These are phyloP conservation scores for Hypomontagnella submonticulosa DNA, from an alignment of 495 filamentous ascomycete species.

Conservation along the genomic window DNA sequence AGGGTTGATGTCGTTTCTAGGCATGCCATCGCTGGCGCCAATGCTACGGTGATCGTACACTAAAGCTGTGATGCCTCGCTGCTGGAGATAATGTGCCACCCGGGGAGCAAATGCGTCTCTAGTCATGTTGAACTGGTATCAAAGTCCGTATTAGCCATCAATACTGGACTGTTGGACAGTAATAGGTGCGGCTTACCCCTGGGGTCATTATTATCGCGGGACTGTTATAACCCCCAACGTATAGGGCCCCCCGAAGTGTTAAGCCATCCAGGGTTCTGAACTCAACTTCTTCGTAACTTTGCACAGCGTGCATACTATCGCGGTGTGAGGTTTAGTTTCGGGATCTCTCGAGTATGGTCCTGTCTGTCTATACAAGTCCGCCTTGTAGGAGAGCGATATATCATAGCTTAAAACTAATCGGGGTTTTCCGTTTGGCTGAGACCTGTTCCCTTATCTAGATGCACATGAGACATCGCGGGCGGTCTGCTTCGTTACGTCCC, in stretches of 20 bases:
- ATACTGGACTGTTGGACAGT: no score
- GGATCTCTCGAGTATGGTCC: no score
- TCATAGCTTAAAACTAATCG: no score
- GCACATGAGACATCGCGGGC: no score
- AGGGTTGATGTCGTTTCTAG: conserved; percentile 57
- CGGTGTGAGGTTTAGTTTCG: no score
- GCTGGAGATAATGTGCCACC: conserved; percentile 54
- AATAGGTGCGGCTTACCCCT: conserved; percentile 49
- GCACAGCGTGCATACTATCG: no score
- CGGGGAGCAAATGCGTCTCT: conserved; percentile 53
- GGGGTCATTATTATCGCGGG: conserved; percentile 54
- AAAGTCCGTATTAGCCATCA: no score
- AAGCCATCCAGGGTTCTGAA: conserved; percentile 53
- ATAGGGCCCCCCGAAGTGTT: conserved; percentile 47
- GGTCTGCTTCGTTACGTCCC: no score
- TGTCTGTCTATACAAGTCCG: no score
- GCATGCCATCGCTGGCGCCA: conserved; percentile 55
- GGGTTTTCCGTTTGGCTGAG: no score
- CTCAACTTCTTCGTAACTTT: conserved; percentile 31
- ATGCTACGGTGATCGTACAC: conserved; percentile 55
- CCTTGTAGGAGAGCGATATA: no score
- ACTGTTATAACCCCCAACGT: conserved; percentile 34
- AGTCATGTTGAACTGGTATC: conserved; percentile 55
- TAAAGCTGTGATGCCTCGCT: conserved; percentile 49
- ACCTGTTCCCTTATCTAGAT: no score